Conservation (phyloP, 108 stramenopile genomes). For the Cafeteria roenbergensis region DNA sequence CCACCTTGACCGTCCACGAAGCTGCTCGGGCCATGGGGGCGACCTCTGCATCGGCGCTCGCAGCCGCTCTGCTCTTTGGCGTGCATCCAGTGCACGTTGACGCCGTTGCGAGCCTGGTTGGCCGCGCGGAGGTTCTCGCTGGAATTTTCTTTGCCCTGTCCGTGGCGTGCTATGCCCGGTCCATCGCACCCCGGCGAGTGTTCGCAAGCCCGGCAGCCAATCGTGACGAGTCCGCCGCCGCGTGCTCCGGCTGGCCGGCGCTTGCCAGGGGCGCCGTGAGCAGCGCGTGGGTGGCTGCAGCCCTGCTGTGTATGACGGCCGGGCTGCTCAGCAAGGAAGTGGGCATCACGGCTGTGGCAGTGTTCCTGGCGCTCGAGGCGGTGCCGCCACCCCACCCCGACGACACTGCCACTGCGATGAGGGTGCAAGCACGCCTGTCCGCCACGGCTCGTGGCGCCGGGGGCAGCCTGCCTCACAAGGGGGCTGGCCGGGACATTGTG, state of each 20-base stretch:
- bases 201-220: too few species aligned
- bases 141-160: constrained; percentile 1
- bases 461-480: too few species aligned
- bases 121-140: constrained; percentile 14
- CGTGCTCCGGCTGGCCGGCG: too few species aligned
- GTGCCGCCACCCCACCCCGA: not conserved
- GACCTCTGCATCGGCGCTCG: too few species aligned
- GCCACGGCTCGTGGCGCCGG: too few species aligned
- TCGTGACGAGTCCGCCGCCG: too few species aligned
- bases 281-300: too few species aligned
- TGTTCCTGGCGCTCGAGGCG: not conserved
- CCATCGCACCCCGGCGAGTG: not conserved
- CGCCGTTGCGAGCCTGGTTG: constrained; percentile 19
- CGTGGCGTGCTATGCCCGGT: not conserved
- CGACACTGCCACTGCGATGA: not conserved
- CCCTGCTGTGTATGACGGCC: not conserved
- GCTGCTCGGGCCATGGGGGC: too few species aligned
- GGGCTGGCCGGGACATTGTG: too few species aligned
- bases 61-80: constrained; percentile 12
- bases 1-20: not conserved
- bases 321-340: constrained; percentile 8
- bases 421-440: too few species aligned
- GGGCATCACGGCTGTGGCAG: constrained; percentile 12
- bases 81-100: constrained; percentile 19
- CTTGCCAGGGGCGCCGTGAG: too few species aligned